These are phyloP conservation scores for Pseudogymnoascus sp. DNA, from an alignment of 2,329 filamentous ascomycete species.

Conservation along the genomic window DNA sequence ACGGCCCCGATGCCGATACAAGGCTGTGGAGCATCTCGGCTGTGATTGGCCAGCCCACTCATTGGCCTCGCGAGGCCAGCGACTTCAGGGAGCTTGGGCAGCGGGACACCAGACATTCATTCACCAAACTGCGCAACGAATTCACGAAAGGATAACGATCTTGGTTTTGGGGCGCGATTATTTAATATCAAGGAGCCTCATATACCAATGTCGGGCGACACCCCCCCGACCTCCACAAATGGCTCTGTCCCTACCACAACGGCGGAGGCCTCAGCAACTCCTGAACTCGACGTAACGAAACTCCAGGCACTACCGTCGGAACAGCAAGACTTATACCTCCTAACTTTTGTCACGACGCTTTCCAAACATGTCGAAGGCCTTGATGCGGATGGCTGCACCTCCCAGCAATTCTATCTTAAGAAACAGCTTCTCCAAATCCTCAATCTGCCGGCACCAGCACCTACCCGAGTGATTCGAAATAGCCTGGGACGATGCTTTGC, in stretches of 20 bases:
- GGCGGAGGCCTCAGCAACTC: constrained; percentile 43
- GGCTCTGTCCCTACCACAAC: constrained; percentile 29
- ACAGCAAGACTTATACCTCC: constrained; percentile 89
- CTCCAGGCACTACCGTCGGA: constrained; percentile 83
- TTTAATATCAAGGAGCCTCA: background rate
- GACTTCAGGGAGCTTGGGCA: background rate
- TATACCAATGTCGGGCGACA: constrained; percentile 26
- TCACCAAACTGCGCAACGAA: background rate
- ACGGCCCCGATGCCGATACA: background rate
- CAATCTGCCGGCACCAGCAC: constrained; percentile 69
- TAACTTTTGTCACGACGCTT: constrained; percentile 79
- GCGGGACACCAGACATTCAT: constrained; percentile 6
- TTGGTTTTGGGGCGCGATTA: background rate
- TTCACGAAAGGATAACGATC: background rate
- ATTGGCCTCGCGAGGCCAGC: constrained; percentile 6
- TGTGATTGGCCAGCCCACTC: constrained; percentile 9
- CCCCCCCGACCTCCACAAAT: constrained; percentile 26
- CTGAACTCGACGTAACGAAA: constrained; percentile 83
- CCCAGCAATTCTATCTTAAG: constrained; percentile 86
- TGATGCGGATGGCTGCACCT: constrained; percentile 69
- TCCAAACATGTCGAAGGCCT: constrained; percentile 71
- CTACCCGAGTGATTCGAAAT: constrained; percentile 82
- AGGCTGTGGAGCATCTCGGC: constrained; percentile 6
- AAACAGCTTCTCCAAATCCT: constrained; percentile 92
- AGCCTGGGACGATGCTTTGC: constrained; percentile 80